Evolutionary conservation across 1,284 basidiomycete species (phyloP), one percentile per base, ranked within the genome.

Genomic region (Moesziomyces antarcticus): DNA sequence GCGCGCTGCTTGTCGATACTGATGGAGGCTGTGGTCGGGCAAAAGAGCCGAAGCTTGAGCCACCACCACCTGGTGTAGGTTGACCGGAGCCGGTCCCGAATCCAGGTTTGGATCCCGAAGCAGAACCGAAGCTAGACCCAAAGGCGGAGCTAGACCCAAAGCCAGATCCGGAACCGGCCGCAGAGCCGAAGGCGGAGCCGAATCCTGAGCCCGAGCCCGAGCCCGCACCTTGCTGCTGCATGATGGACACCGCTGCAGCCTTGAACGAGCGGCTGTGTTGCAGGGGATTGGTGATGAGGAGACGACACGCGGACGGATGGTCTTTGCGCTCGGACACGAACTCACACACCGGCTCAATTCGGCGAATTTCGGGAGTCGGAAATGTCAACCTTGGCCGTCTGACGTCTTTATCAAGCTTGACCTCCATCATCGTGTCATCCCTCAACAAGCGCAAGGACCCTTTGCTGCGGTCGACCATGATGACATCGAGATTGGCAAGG

Each of bases 1-100:
- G 68, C 18, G 58, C 58, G 18, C 60, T 65, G 45, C 62, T 55
- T 30, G 56, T 56, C 14, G 68, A 46, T 30, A 47, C 40, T 10
- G 53, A 60, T 13, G 65, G 43, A 6, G 41, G 41, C 43, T 68
- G 66, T 25, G 66, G 52, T 14, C 56, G 42, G 1, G 21, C 48
- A n/a, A 63, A 69, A 1, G 60, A 37, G 16, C 60, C 52, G 33
- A 69, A 63, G 14, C 46, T 48, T 11, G 49, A 45, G 14, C 50
- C 25, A 6, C 51, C 25, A 6, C 43, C 35, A 13, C 42, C 16
- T 4, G 52, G 6, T 22, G 35, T 33, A 40, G 37, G 16, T 8
- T 40, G 14, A 1, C 37, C 37, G 8, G 16, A 40, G 1, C 30
- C 24, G 5, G 57, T 45, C 10, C 62, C 55, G 14, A 42, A 47